These are phyloP conservation scores for Cerrena zonata DNA, from an alignment of 1,284 basidiomycete genomes.

Conservation along the genomic window DNA sequence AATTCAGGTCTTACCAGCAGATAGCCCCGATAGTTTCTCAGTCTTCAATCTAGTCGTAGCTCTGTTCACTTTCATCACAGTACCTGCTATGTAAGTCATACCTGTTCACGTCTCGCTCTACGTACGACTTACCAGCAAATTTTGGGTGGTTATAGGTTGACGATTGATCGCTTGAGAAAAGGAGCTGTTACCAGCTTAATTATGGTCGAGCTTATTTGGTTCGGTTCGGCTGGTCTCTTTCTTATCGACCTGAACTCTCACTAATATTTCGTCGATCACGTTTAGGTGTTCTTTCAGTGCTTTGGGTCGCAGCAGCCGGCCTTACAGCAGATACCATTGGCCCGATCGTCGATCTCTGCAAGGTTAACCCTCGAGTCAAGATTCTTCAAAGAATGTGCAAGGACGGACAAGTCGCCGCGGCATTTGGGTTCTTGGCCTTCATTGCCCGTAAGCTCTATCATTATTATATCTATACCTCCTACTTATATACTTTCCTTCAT, in stretches of 20 bases:
- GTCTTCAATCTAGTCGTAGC: constrained; percentile 11
- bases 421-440: constrained; percentile 13
- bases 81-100: constrained; percentile 9
- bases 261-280: not conserved
- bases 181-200: constrained; percentile 26
- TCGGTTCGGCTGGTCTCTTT: constrained; percentile 16
- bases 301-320: constrained; percentile 13
- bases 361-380: not conserved
- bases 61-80: constrained; percentile 7
- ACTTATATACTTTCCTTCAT: not conserved
- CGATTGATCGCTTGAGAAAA: constrained; percentile 19
- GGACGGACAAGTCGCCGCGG: constrained; percentile 9
- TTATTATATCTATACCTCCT: not conserved
- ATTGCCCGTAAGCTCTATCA: constrained; percentile 8
- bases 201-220: constrained; percentile 22
- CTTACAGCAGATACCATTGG: constrained; percentile 7
- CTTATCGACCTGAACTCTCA: not conserved
- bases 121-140: not conserved
- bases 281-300: constrained; percentile 4
- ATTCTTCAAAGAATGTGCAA: constrained; percentile 8
- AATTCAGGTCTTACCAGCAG: constrained; percentile 8
- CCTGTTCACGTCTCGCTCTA: not conserved
- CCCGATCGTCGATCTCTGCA: constrained; percentile 7
- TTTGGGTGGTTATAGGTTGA: constrained; percentile 13
- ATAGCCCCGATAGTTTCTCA: constrained; percentile 9